A percentile compares a stretch with the other conserved stretches of the same genome.
These are phyloP conservation scores for Pseudoneurospora amorphoporcata DNA, from an alignment of 495 filamentous ascomycete species.

Conservation along the genomic window DNA sequence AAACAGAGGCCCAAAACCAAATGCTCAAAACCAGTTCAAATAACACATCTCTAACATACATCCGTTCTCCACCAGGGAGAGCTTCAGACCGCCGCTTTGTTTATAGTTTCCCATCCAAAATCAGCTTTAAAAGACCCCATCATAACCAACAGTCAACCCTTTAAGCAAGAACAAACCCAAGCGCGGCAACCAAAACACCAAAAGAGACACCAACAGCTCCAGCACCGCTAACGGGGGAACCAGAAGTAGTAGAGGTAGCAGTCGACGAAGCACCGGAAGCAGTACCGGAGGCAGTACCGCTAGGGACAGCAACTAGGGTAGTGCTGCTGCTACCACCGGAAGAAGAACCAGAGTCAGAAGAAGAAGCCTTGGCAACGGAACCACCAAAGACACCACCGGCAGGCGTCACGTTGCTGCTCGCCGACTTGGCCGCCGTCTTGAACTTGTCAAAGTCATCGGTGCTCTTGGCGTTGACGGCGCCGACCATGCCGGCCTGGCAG, in stretches of 20 bases:
- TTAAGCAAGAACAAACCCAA: not conserved
- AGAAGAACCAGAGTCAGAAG: not conserved
- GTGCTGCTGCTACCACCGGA: not conserved
- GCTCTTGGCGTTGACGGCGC: constrained; percentile 22
- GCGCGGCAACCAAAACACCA: not conserved
- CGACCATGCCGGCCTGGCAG: constrained; percentile 28
- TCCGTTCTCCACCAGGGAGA: not conserved
- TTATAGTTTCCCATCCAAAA: not conserved
- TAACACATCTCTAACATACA: not conserved
- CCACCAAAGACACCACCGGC: constrained; percentile 13
- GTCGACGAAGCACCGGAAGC: not conserved
- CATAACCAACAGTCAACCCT: not conserved
- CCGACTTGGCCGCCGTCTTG: constrained; percentile 5
- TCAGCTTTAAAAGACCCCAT: not conserved
- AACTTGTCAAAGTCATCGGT: constrained; percentile 13
- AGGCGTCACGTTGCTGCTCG: constrained; percentile 8
- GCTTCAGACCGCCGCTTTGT: not conserved
- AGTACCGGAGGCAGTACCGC: not conserved
- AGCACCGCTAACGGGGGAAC: not conserved
- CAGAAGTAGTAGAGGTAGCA: not conserved
- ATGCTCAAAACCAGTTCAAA: not conserved
- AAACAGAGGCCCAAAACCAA: not conserved
- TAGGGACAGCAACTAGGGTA: not conserved
- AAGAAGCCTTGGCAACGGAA: not conserved
- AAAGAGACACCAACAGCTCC: not conserved